Base-by-base conservation (phyloP, 1,139 yeast species). In the Geotrichum australiense region DNA sequence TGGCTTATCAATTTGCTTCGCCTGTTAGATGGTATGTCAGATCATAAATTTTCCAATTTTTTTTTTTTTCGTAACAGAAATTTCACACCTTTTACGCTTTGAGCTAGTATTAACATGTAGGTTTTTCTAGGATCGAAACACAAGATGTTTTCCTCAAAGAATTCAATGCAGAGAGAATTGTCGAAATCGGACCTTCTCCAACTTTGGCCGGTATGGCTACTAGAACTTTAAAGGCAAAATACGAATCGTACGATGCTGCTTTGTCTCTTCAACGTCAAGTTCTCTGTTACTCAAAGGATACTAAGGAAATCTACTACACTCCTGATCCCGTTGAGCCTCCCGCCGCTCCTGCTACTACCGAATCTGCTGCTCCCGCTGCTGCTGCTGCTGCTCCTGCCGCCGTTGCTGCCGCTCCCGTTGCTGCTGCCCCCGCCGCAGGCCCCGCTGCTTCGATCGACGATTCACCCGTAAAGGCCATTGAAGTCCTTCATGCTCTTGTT, bases 111-210 rank as follows among this genome's bases (percentile, higher is more conserved):
- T n/a, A n/a, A n/a, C n/a, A n/a, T n/a, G n/a, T n/a, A n/a, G 23
- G 2, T 22, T 18, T 34, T 14, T 23, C 14, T 34, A 62, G 66
- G 70, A 93, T 91, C 64, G 98, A 91, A 66, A 91, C 98, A 49
- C 98, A 91, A 68, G 98, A 91, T 72, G 97, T 89, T 47, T 84
- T 91, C 63, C 78, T 91, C 63, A 83, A 85, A 63, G 93, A 87
- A 55, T 84, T 78, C 75, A 87, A 89, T 66, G 84, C 97, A 50
- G 98, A 91, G 70, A 76, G 98, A 60, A 89, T 91, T 50, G 96
- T 91, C 53, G 99, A 91, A 68, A 85, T 91, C 52, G 99, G 99
- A 44, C 99, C 99, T 50, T 87, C 97, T 39, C 98, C 99, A 47
- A 91, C 98, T 30, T 75, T 91, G 62, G 91, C 96, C 29, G 97